Conservation (phyloP, 2,329 filamentous ascomycete species). For the Exserohilum rostratum region DNA sequence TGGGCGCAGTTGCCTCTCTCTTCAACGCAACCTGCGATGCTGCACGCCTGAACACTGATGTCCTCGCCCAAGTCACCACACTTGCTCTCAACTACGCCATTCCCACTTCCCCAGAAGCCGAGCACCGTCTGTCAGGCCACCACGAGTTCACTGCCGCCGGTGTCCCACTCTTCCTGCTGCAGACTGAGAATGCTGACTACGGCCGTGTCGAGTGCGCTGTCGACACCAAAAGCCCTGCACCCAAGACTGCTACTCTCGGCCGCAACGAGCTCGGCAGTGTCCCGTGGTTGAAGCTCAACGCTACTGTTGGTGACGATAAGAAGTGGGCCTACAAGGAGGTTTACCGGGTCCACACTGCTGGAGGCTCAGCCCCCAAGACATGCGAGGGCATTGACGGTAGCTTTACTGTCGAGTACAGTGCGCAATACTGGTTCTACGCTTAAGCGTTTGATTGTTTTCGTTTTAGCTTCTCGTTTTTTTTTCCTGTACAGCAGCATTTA, state of each 20-base stretch:
- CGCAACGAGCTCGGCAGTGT: slow-evolving; percentile 67
- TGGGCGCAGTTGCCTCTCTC: slow-evolving; percentile 80
- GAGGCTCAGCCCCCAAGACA: slow-evolving; percentile 74
- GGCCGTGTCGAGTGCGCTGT: slow-evolving; percentile 71
- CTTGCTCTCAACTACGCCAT: slow-evolving; percentile 72
- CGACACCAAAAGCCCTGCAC: slow-evolving; percentile 66
- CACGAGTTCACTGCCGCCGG: slow-evolving; percentile 78
- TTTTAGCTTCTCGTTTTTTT: background rate
- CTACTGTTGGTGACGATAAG: slow-evolving; percentile 20
- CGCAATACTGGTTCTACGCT: slow-evolving; percentile 73
- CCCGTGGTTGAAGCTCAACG: slow-evolving; percentile 76
- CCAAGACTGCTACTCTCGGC: slow-evolving; percentile 64
- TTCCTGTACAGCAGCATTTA: slow-evolving; percentile 40
- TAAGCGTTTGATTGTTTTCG: slow-evolving; percentile 13
- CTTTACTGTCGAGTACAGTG: slow-evolving; percentile 80
- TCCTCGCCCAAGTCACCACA: slow-evolving; percentile 68
- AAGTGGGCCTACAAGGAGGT: slow-evolving; percentile 68
- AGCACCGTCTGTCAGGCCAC: slow-evolving; percentile 71
- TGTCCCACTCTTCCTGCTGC: slow-evolving; percentile 81
- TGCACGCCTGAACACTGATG: slow-evolving; percentile 63
- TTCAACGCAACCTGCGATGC: slow-evolving; percentile 85
- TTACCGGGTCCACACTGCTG: slow-evolving; percentile 83
- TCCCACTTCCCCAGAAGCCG: slow-evolving; percentile 51
- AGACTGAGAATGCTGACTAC: slow-evolving; percentile 58
- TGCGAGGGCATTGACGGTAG: slow-evolving; percentile 68